Evolutionary conservation across 192 early-diverging fungal species (phyloP), one percentile per base, ranked within the genome.

Genomic region (Lobulomyces angularis): DNA sequence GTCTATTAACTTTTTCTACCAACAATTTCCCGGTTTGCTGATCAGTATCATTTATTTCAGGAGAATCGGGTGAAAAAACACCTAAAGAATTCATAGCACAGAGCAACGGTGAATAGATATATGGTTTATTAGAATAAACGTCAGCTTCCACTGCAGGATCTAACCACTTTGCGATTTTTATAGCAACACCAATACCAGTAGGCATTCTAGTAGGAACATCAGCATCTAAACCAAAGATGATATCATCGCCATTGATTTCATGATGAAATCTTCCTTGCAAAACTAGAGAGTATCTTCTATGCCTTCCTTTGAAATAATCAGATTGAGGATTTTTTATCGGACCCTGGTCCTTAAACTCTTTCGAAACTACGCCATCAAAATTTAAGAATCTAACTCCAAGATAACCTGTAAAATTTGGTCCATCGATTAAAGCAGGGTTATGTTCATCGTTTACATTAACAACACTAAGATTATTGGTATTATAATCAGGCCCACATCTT

Each of bases 81-180:
- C 48, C 56, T 7, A 65, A 34, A 1, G 62, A 16, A 30, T 65
- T 65, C 62, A 65, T 65, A 9, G 62, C 48, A 12, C 49, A 40
- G 8, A 64, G 37, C 8, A 58, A 8, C 2, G 62, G 54, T 12
- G 54, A 51, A 46, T 41, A 53, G 3, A 65, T 53, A 34, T 45
- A 63, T 8, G 62, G 62, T 21, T 53, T 29, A 8, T 27, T n/a
- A 8, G 30, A 6, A 25, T n/a, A 8, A 14, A 62, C 11, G 32
- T 55, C 62, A 2, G 44, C 53, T 12, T 54, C 46, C 3, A 65
- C 32, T 4, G 58, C 41, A 7, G 62, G 62, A 29, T 65, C 62
- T 9, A 65, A 48, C 62, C 62, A 65, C 37, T 65, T 55, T 3
- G 62, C 58, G 31, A 65, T 65, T 43, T 50, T 63, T 5, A 65